A percentile compares a stretch with the other conserved stretches of the same genome.
These are phyloP conservation scores for Cladosporium cucumerinum DNA, from an alignment of 2,329 filamentous ascomycete genomes.

Conservation along the genomic window DNA sequence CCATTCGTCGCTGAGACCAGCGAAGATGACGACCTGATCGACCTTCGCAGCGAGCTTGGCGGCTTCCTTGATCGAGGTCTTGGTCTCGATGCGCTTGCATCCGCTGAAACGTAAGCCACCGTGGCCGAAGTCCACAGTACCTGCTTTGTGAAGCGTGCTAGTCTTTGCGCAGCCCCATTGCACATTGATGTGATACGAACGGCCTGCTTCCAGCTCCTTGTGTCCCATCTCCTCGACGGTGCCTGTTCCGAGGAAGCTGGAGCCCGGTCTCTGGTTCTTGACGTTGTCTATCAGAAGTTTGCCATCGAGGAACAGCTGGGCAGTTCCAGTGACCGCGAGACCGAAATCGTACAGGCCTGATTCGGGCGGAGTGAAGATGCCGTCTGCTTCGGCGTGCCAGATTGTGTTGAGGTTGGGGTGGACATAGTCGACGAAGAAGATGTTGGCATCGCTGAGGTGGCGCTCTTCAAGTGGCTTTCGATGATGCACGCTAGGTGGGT, in stretches of 20 bases:
- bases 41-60: constrained; percentile 64
- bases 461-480: constrained; percentile 53
- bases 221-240: constrained; percentile 62
- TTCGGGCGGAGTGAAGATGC: constrained; percentile 57
- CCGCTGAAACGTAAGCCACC: constrained; percentile 63
- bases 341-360: constrained; percentile 62
- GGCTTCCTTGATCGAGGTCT: constrained; percentile 63
- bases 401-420: constrained; percentile 37
- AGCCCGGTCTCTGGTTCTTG: constrained; percentile 57
- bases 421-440: constrained; percentile 53
- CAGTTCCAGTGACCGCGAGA: constrained; percentile 62
- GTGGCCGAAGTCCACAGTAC: constrained; percentile 64
- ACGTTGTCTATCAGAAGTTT: constrained; percentile 62
- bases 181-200: constrained; percentile 57
- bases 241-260: constrained; percentile 64
- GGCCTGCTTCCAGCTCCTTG: constrained; percentile 56
- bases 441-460: constrained; percentile 37
- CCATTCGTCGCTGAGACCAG: constrained; percentile 74
- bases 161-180: constrained; percentile 65
- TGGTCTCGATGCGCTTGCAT: constrained; percentile 50
- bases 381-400: constrained; percentile 51
- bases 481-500: constrained; percentile 45
- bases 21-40: constrained; percentile 75
- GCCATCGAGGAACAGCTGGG: constrained; percentile 61
- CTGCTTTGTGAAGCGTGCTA: constrained; percentile 58